Base-by-base conservation (phyloP, 257 asterid genomes). In the Forsythia viridissima region DNA sequence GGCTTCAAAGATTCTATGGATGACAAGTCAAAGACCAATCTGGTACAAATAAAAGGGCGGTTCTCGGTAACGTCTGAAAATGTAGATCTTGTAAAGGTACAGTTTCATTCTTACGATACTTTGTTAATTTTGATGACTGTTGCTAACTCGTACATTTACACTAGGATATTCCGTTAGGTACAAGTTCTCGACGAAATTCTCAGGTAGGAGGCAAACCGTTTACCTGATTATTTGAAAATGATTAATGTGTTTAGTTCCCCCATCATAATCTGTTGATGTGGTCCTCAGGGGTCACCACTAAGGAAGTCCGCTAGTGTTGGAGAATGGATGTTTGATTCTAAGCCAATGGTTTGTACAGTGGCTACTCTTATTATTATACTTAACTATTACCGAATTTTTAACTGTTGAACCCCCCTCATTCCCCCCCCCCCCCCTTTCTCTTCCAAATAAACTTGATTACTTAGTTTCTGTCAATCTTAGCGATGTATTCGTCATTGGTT, bases 51-150 rank as follows among this genome's bases (percentile, higher is more conserved):
- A 76, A 96, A 92, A 89, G 99, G 99, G 80, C 89, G 99, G 38
- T 96, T 96, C 85, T 96, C 99, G 43, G 98, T 96, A 61, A 96
- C 99, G 68, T 96, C 99, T 76, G 98, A 96, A 87, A 93, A 91
- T 82, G 97, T 96, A 16, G 99, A 96, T 89, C 97, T 93, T 87
- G 99, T 84, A 55, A 96, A 96, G 97, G 99, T 96, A 87, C 44
- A 71, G 61, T 79, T 40, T 12, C 74, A 66, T 85, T 79, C 55
- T 76, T 66, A 37, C 38, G 59, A 72, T 71, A 76, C 65, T 78
- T 42, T 20, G 12, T 80, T 70, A 21, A 42, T 78, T 82, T 67
- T 71, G 70, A 46, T 51, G 82, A 83, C 77, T 74, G 71, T 78
- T 78, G 81, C 92, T 87, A 82, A 91, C 91, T 81, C 82, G 80